Evolutionary conservation across 164 flowering plant genomes (phyloP).

Genomic region (Cinnamomum chago): DNA sequence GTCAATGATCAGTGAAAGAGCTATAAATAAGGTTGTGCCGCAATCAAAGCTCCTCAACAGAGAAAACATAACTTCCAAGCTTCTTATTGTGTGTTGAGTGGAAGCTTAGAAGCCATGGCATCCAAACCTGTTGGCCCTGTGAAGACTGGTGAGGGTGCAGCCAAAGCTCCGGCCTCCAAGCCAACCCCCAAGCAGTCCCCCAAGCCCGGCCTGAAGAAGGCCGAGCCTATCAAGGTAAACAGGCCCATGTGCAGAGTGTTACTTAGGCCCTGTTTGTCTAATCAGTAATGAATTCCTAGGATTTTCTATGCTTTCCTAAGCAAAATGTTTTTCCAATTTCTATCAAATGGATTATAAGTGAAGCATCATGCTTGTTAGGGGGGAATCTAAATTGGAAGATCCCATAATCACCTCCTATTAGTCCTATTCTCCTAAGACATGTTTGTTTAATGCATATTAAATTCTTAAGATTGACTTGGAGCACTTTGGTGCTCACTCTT

Average conservation of each 20-base stretch:
- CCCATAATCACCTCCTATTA: too few species aligned
- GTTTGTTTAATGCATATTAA: too few species aligned
- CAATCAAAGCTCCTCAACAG: background rate
- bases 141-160: slow-evolving; percentile 7
- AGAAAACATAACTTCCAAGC: background rate
- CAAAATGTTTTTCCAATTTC: too few species aligned
- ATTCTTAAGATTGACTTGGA: too few species aligned
- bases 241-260: background rate
- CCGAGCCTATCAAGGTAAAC: slow-evolving; percentile 30
- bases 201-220: slow-evolving; percentile 25
- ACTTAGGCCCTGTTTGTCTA: too few species aligned
- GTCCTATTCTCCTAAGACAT: too few species aligned
- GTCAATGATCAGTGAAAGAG: background rate
- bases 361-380: too few species aligned
- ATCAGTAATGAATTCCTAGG: too few species aligned
- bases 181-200: slow-evolving; percentile 21
- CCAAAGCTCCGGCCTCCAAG: slow-evolving; percentile 31
- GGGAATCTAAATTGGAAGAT: too few species aligned
- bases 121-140: slow-evolving; percentile 34
- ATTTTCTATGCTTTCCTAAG: too few species aligned
- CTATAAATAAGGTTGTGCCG: background rate
- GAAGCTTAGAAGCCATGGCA: slow-evolving; percentile 30
- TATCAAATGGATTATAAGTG: too few species aligned
- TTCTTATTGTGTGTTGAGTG: background rate
- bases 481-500: too few species aligned